Evolutionary conservation across 148 eudicot species (phyloP).

Genomic region (Nepenthes mirabilis): DNA sequence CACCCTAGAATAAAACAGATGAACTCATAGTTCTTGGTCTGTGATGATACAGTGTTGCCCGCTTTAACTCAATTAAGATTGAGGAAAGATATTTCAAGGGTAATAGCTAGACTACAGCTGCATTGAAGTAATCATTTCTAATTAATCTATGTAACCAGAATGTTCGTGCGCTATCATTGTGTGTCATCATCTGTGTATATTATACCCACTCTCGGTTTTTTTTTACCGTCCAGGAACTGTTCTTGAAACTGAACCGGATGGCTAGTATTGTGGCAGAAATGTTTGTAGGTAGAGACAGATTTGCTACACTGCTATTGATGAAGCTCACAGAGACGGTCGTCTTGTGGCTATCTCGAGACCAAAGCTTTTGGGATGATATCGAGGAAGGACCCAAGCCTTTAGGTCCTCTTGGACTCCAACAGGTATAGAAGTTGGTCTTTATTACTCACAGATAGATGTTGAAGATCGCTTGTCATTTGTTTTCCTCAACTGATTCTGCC

Average conservation of each 20-base stretch:
- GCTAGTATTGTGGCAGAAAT: conserved; percentile 75
- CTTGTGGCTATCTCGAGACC: conserved; percentile 83
- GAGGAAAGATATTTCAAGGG: no score
- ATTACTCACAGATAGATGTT: no score
- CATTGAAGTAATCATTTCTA: no score
- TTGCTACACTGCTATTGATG: conserved; percentile 76
- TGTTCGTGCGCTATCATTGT: not conserved
- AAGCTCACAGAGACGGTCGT: conserved; percentile 88
- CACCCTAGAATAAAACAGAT: no score
- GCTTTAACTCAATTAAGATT: no score
- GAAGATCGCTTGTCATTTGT: not conserved
- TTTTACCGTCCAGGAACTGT: conserved; percentile 53
- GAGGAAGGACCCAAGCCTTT: conserved; percentile 81
- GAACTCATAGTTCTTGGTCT: no score
- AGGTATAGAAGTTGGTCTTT: conserved; percentile 28
- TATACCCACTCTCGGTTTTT: not conserved
- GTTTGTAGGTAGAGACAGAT: conserved; percentile 93
- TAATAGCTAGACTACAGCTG: no score
- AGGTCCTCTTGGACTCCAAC: conserved; percentile 80
- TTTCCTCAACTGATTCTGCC: no score
- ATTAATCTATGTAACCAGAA: no score
- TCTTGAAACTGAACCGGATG: conserved; percentile 71
- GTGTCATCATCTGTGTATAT: not conserved
- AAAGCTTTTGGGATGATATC: conserved; percentile 95
- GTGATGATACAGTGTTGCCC: no score